Percentiles rank a stretch among this genome's conserved stretches.
These are phyloP conservation scores for Umbelopsis sp. DNA, from an alignment of 371 early-diverging fungal genomes.

Conservation along the genomic window DNA sequence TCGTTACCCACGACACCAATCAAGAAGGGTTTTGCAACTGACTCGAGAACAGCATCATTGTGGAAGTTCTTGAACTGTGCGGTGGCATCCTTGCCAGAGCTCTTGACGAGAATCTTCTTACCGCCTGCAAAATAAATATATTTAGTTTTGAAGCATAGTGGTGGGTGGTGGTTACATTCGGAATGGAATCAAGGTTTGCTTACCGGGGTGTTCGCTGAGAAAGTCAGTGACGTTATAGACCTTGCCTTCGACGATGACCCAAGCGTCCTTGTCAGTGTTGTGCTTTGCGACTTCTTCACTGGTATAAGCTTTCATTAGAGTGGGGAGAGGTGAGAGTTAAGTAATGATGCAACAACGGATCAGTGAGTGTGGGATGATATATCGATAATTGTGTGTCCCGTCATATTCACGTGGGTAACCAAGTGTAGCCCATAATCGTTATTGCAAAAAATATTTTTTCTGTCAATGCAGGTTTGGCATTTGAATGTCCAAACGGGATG, in stretches of 20 bases:
- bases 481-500: too few species aligned
- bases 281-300: constrained; percentile 52
- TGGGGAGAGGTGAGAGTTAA: constrained; percentile 11
- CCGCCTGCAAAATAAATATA: neutral
- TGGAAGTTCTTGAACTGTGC: constrained; percentile 82
- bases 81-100: constrained; percentile 77
- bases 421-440: neutral
- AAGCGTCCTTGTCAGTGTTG: constrained; percentile 43
- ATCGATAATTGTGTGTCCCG: neutral
- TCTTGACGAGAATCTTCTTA: constrained; percentile 62
- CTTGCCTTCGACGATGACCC: constrained; percentile 69
- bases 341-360: constrained; percentile 1
- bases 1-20: neutral
- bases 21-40: constrained; percentile 5
- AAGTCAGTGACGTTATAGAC: constrained; percentile 76
- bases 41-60: constrained; percentile 28
- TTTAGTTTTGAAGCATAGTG: too few species aligned
- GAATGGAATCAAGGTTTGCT: neutral
- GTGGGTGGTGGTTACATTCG: too few species aligned
- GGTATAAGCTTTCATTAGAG: constrained; percentile 30
- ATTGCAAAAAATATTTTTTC: neutral
- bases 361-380: neutral
- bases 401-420: constrained; percentile 10
- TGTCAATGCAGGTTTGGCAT: too few species aligned
- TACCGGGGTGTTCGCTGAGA: constrained; percentile 45